A percentile compares a stretch with the other conserved stretches of the same genome.
Conservation (phyloP, 768 basidiomycete genomes). For the Myochromella boudieri region DNA sequence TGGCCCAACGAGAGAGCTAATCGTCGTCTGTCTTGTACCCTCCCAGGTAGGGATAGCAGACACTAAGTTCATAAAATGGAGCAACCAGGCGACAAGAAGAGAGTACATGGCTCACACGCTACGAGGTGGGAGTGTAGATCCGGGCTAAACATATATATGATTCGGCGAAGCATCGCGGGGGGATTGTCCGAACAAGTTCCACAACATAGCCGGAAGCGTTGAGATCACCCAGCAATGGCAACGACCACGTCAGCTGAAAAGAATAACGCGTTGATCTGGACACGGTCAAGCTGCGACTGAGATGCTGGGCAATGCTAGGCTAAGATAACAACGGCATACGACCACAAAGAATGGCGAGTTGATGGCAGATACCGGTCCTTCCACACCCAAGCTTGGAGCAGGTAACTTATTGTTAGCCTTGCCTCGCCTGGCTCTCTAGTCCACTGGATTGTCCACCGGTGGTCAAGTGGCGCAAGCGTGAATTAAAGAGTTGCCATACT, state of each 20-base stretch:
- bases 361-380: too few relatives aligned
- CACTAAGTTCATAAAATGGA: constrained; percentile 22
- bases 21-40: constrained; percentile 34
- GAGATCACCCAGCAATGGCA: background rate
- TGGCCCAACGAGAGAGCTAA: constrained; percentile 42
- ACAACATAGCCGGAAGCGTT: background rate
- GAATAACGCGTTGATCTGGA: background rate
- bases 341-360: too few relatives aligned
- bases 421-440: too few relatives aligned
- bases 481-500: too few relatives aligned
- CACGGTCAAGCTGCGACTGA: too few relatives aligned
- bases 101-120: constrained; percentile 4
- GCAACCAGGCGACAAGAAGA: constrained; percentile 21
- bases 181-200: constrained; percentile 19
- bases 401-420: too few relatives aligned
- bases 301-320: too few relatives aligned
- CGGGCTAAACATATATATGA: constrained; percentile 1
- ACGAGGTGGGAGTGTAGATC: background rate
- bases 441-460: too few relatives aligned
- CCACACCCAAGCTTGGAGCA: too few relatives aligned
- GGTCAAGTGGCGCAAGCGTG: too few relatives aligned
- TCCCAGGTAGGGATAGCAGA: constrained; percentile 43
- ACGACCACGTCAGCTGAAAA: constrained; percentile 4
- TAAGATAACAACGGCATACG: too few relatives aligned
- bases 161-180: constrained; percentile 29